phyloP scores from a whole-genome alignment of 2,329 filamentous ascomycete species.

The Albophoma yamanashiensis region DNA sequence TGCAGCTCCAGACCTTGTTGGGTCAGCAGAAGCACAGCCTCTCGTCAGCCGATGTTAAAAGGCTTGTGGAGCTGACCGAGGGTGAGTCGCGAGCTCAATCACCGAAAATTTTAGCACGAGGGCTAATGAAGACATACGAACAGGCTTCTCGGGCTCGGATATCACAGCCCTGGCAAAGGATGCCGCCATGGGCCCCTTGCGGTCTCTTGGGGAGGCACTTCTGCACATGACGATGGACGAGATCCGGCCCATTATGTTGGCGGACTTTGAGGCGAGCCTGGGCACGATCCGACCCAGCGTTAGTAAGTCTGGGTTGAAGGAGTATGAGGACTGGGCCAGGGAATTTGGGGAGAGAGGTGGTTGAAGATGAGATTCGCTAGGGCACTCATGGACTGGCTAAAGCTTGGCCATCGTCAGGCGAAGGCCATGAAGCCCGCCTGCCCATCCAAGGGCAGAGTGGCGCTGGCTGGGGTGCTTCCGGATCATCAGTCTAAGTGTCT shows the following conservation, averaged over 20 bases:
- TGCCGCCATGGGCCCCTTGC: conserved; percentile 90
- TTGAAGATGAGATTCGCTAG: conserved; percentile 22
- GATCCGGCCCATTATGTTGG: conserved; percentile 73
- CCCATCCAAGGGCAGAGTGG: neutral
- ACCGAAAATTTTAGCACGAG: neutral
- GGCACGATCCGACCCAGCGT: conserved; percentile 83
- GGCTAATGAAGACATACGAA: neutral
- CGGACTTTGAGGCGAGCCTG: conserved; percentile 78
- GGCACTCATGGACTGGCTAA: neutral
- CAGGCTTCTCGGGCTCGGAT: conserved; percentile 95
- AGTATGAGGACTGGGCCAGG: conserved; percentile 89
- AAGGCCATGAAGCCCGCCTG: neutral
- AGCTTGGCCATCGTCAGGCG: neutral
- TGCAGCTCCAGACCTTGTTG: conserved; percentile 69
- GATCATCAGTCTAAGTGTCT: neutral
- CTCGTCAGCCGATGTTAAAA: conserved; percentile 57
- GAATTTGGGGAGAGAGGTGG: conserved; percentile 90
- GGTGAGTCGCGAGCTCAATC: conserved; percentile 39
- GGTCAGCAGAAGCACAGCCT: conserved; percentile 82
- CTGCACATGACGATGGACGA: conserved; percentile 90
- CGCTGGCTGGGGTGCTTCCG: neutral
- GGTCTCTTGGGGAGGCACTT: conserved; percentile 80
- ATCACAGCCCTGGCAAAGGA: conserved; percentile 96
- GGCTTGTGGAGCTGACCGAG: conserved; percentile 71
- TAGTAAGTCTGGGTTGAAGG: conserved; percentile 69